A percentile compares a stretch with the other conserved stretches of the same genome.
phyloP scores from a whole-genome alignment of 495 filamentous ascomycete species.

The Ramalina peruviana region DNA sequence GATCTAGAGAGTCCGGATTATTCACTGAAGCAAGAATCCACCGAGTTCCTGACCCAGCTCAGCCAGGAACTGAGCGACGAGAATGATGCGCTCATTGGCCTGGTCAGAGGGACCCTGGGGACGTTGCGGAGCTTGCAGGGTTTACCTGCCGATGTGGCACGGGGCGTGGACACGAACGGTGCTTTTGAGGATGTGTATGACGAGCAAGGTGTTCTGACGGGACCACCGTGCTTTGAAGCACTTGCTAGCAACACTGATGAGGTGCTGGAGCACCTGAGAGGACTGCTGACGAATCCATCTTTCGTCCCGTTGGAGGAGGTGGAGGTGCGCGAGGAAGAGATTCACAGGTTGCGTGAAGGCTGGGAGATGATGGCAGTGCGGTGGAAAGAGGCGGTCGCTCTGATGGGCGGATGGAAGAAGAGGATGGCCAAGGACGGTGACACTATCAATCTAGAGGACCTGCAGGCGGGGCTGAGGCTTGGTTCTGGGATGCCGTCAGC shows the following conservation, averaged over 20 bases:
- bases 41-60: conserved; percentile 78
- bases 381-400: conserved; percentile 75
- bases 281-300: conserved; percentile 79
- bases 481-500: conserved; percentile 40
- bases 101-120: conserved; percentile 56
- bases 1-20: conserved; percentile 48
- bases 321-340: conserved; percentile 79
- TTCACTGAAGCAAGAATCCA: conserved; percentile 72
- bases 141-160: conserved; percentile 33
- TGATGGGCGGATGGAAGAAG: conserved; percentile 90
- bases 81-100: conserved; percentile 67
- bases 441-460: conserved; percentile 68
- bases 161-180: conserved; percentile 17
- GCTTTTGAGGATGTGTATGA: conserved; percentile 7
- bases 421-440: conserved; percentile 66
- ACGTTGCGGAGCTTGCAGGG: conserved; percentile 71
- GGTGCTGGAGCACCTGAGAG: conserved; percentile 66
- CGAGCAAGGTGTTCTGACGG: conserved; percentile 22
- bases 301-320: conserved; percentile 96
- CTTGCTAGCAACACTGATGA: conserved; percentile 56
- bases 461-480: conserved; percentile 60
- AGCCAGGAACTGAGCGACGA: conserved; percentile 84
- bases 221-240: conserved; percentile 51
- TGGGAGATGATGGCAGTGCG: conserved; percentile 85
- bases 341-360: conserved; percentile 60